These are phyloP conservation scores for Akanthomyces dipterigenus DNA, from an alignment of 2,329 filamentous ascomycete species.

Conservation along the genomic window DNA sequence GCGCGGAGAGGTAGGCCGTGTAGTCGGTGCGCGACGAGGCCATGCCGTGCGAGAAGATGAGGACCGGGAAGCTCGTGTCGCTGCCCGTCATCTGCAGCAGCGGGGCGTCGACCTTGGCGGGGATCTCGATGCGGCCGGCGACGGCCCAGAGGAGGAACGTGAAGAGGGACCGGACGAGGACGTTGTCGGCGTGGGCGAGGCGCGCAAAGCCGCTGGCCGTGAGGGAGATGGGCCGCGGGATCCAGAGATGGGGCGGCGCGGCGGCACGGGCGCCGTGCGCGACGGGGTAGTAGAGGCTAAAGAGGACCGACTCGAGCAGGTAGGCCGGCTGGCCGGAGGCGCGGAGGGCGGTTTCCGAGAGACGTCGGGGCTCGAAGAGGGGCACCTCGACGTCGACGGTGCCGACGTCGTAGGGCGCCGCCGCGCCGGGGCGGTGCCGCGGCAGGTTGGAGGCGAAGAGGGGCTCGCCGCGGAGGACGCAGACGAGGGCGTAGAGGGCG, in stretches of 20 bases:
- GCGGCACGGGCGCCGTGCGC: constrained; percentile 21
- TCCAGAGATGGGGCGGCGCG: constrained; percentile 34
- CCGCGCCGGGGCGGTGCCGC: constrained; percentile 30
- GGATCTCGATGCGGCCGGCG: constrained; percentile 39
- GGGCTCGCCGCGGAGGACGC: constrained; percentile 29
- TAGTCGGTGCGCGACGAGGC: constrained; percentile 45
- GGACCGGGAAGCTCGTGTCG: constrained; percentile 31
- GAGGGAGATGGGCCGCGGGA: constrained; percentile 36
- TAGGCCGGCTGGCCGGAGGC: constrained; percentile 33
- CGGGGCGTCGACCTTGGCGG: constrained; percentile 40
- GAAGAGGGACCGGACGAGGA: constrained; percentile 35
- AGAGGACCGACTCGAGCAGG: constrained; percentile 39
- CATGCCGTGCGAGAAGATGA: constrained; percentile 48
- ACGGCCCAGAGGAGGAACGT: constrained; percentile 35
- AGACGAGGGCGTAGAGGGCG: constrained; percentile 10
- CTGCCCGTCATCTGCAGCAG: constrained; percentile 22
- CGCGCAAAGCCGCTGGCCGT: constrained; percentile 41
- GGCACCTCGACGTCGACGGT: constrained; percentile 41
- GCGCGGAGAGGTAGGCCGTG: constrained; percentile 42
- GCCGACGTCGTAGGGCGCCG: constrained; percentile 35
- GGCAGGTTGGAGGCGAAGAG: constrained; percentile 39
- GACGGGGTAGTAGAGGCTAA: constrained; percentile 44
- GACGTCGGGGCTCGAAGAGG: constrained; percentile 24
- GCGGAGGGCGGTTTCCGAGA: constrained; percentile 29
- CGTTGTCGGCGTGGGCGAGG: constrained; percentile 37